A percentile compares a stretch with the other conserved stretches of the same genome.
Conservation (phyloP, 1,284 basidiomycete species). For the Moesziomyces sp. region DNA sequence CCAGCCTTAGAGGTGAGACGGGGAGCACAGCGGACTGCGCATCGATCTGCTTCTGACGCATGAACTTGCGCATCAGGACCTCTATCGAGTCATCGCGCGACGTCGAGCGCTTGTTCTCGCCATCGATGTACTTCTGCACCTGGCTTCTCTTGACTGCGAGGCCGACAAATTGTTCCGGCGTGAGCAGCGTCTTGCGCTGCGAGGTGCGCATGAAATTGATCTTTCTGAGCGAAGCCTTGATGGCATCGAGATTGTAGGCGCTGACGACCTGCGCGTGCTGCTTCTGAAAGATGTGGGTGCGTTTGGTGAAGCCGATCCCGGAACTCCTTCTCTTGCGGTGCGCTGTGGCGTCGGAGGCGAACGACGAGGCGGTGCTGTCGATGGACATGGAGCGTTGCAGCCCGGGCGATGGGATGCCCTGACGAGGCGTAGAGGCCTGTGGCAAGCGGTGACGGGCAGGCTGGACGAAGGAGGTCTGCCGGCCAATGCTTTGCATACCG, state of each 20-base stretch:
- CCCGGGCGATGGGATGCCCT: neutral
- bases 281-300: slow-evolving; percentile 18
- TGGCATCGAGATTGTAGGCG: neutral
- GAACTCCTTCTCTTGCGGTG: neutral
- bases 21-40: slow-evolving; percentile 32
- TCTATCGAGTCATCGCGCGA: slow-evolving; percentile 1
- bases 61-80: slow-evolving; percentile 5
- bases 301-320: slow-evolving; percentile 16
- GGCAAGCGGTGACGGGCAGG: slow-evolving; percentile 8
- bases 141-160: slow-evolving; percentile 28
- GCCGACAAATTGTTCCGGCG: slow-evolving; percentile 14
- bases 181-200: neutral
- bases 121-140: slow-evolving; percentile 36
- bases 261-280: slow-evolving; percentile 8
- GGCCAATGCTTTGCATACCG: slow-evolving; percentile 14
- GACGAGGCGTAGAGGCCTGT: slow-evolving; percentile 10
- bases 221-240: slow-evolving; percentile 2
- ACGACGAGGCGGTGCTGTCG: slow-evolving; percentile 9
- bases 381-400: slow-evolving; percentile 18
- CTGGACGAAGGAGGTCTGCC: slow-evolving; percentile 20
- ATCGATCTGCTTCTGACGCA: slow-evolving; percentile 28
- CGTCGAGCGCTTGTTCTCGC: slow-evolving; percentile 23
- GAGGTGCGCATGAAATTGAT: slow-evolving; percentile 7
- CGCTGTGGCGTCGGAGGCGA: neutral
- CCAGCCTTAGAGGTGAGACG: slow-evolving; percentile 28